Evolutionary conservation across 768 basidiomycete species (phyloP), one percentile per base, ranked within the genome.

Genomic region (Trichaptum fuscoviolaceum): DNA sequence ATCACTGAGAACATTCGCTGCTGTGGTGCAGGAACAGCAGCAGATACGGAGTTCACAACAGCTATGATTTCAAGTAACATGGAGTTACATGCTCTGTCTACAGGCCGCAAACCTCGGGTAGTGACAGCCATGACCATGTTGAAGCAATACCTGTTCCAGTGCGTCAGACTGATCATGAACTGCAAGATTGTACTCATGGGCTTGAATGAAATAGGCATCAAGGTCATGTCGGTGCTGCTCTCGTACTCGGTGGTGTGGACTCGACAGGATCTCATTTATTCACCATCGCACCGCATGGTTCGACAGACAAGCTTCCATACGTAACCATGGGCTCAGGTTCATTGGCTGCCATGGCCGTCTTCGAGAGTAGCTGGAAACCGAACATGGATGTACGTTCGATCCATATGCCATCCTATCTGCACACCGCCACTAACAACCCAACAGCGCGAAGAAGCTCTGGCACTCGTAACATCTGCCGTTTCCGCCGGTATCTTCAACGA

Each of bases 101-200:
- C 93, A 34, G 96, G 95, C 25, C 81, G 96, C 66, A 94, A 93
- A 77, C 95, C 96, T 4, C 85, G 90, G 67, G 95, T 99, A 23
- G 94, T 96, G 63, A 97, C 97, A 0, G 97, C 96, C 6, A 98
- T 99, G 96, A 98, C 96, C 4, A 92, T 98, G 94, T 82, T 98
- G 70, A 98, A 99, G 78, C 96, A 96, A 77, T 91, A 91, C 83
- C 88, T 99, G 52, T 97, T 91, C 82, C 81, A 84, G 93, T 95
- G n/a, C 57, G 83, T 73, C 1, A 18, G 9, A 18, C 57, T 20
- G 10, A 9, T 30, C 8, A 35, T 59, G 42, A 23, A 63, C 52
- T 23, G 23, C n/a, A n/a, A 18, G 65, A 61, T 2, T 23, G 17
- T n/a, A 35, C 24, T 12, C 57, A 63, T 34, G n/a, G 59, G 57